Base-by-base conservation (phyloP, 441 rosid species). In the Brassica hybrid region DNA sequence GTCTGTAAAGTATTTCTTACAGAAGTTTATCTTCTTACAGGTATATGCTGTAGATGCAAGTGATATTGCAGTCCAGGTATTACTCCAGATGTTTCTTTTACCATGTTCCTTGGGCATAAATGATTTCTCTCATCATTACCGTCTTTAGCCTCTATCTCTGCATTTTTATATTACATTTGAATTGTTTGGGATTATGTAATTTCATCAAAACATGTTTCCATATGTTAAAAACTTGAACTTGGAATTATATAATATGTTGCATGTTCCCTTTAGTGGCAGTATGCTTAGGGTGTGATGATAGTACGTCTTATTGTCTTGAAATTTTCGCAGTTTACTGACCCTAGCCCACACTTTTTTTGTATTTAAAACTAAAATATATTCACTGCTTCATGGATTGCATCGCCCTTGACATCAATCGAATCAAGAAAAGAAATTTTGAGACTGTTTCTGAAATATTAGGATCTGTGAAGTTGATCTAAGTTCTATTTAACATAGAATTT, bases 21-120 rank as follows among this genome's bases (percentile, higher is more conserved):
- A 21, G 23, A 21, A 21, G 23, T 21, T 2, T 21, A 21, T 41
- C 11, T 41, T 41, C 10, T 43, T 77, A 74, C 90, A 95, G 99
- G 99, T 95, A 34, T 95, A 95, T 79, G 99, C 98, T 30, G 94
- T 95, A 81, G 98, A 95, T 83, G 99, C 99, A 50, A 95, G 99
- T 87, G 95, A 88, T 78, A 95, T 95, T 79, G 97, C 99, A 11
- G 86, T 89, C 75, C 99, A 93, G 98, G 99, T 95, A 85, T 61
- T 76, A 9, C 48, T 48, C 30, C 58, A 30, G 72, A 48, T 48
- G 54, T 48, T 48, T 41, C 48, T 41, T 38, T 41, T 41, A 9
- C 5, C 48, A 3, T 6, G 48, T 41, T 11, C 11, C 48, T 9
- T 41, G 48, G n/a, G 48, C 48, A 41, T 41, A 41, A 41, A 41